phyloP scores from a whole-genome alignment of 345 rosid genomes.

The Gossypium herbaceum region DNA sequence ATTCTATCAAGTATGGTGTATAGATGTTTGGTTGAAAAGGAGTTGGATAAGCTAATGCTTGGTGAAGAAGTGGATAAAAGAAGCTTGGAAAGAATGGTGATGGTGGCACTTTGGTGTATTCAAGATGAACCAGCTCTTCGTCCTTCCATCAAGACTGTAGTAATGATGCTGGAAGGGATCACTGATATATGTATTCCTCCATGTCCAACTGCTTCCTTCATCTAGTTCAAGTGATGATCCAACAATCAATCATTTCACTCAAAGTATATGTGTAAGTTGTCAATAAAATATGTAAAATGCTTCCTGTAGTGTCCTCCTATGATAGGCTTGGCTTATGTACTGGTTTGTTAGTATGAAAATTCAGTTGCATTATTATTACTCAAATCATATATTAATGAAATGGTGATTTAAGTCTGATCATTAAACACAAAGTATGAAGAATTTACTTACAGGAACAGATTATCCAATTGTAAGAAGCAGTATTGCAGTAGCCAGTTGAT shows the following conservation, averaged over 20 bases:
- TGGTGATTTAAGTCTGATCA: too few relatives aligned
- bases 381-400: too few relatives aligned
- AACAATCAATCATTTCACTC: neutral
- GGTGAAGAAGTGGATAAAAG: slow-evolving; percentile 19
- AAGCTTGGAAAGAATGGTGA: slow-evolving; percentile 19
- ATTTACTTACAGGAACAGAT: too few relatives aligned
- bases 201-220: slow-evolving; percentile 8
- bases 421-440: too few relatives aligned
- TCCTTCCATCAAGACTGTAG: slow-evolving; percentile 20
- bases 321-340: too few relatives aligned
- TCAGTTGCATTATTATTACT: too few relatives aligned
- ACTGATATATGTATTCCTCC: slow-evolving; percentile 18
- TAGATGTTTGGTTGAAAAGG: slow-evolving; percentile 16
- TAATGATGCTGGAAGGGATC: slow-evolving; percentile 25
- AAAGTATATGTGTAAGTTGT: neutral
- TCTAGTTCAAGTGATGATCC: neutral
- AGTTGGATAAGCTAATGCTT: slow-evolving; percentile 4
- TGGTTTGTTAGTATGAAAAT: too few relatives aligned
- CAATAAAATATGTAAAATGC: neutral
- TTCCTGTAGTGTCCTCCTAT: neutral
- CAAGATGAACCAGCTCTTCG: slow-evolving; percentile 25
- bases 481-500: too few relatives aligned
- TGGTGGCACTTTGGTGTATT: slow-evolving; percentile 28
- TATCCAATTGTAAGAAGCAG: too few relatives aligned
- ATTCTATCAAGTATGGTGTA: slow-evolving; percentile 20